Evolutionary conservation across 345 rosid species (phyloP).

Genomic region (Adansonia digitata): DNA sequence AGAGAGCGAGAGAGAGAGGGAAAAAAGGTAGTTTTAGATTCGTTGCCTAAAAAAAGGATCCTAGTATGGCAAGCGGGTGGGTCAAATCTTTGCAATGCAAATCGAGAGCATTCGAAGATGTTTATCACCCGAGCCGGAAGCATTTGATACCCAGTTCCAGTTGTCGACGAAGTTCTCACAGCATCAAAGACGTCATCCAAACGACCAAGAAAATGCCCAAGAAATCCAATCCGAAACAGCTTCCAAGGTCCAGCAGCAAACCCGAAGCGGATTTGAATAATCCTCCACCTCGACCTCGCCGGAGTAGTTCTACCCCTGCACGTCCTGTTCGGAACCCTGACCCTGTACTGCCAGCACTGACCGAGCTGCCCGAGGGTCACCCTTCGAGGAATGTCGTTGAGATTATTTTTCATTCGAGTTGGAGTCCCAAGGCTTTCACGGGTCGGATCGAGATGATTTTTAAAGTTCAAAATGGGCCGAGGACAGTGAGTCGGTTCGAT

Average conservation of each 20-base stretch:
- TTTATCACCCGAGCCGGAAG: conserved; percentile 48
- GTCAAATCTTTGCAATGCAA: conserved; percentile 89
- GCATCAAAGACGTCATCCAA: conserved; percentile 67
- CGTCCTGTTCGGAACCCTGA: conserved; percentile 42
- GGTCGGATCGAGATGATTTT: conserved; percentile 86
- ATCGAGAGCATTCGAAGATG: conserved; percentile 89
- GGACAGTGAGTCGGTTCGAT: conserved; percentile 69
- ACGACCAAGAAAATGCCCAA: conserved; percentile 31
- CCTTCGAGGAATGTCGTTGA: conserved; percentile 91
- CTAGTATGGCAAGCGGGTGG: conserved; percentile 73
- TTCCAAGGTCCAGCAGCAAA: conserved; percentile 14
- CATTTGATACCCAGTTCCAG: conserved; percentile 52
- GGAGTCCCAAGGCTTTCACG: conserved; percentile 72
- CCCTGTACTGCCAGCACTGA: conserved; percentile 54
- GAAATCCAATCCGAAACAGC: conserved; percentile 10
- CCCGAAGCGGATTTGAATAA: conserved; percentile 24
- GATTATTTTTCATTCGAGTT: conserved; percentile 88
- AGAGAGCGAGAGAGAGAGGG: conserved; percentile 4
- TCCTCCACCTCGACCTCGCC: conserved; percentile 29
- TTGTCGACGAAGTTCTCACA: conserved; percentile 56
- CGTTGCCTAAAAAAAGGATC: conserved; percentile 5
- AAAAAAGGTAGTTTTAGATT: neutral
- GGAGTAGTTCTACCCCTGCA: conserved; percentile 19
- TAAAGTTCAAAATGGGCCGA: conserved; percentile 78
- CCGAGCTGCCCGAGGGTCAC: conserved; percentile 83